These are phyloP conservation scores for Musa itinerans DNA, from an alignment of 176 grass and related monocot species.

Conservation along the genomic window DNA sequence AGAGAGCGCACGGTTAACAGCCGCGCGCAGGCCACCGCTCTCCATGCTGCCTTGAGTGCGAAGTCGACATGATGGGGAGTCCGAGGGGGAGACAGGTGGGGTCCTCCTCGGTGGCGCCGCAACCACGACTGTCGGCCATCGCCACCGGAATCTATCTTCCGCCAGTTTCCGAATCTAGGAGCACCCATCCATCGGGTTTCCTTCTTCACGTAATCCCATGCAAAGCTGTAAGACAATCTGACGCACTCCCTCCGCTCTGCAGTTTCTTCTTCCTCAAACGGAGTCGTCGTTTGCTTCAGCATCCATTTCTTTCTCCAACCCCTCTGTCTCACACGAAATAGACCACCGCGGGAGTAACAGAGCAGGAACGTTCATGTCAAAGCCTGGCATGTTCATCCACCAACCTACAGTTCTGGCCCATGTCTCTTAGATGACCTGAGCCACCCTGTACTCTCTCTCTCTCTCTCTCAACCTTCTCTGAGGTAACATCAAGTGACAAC, in stretches of 20 bases:
- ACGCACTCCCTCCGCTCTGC: neutral
- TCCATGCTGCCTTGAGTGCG: neutral
- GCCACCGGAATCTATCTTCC: neutral
- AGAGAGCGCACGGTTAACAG: neutral
- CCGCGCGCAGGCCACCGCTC: neutral
- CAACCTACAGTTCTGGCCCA: neutral
- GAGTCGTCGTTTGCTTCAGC: neutral
- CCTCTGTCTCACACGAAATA: neutral
- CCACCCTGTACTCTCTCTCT: no score
- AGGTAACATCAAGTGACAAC: no score
- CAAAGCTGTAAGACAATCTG: neutral
- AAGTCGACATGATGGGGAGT: neutral
- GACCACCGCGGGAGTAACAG: neutral
- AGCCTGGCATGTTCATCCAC: neutral
- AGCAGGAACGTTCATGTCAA: neutral
- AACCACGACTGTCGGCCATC: neutral
- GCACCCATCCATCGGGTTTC: neutral
- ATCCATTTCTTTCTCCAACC: neutral
- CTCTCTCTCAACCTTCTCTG: no score
- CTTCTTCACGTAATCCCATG: neutral
- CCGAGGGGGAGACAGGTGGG: neutral
- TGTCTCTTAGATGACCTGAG: neutral
- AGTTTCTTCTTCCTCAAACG: neutral
- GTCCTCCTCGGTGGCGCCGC: neutral
- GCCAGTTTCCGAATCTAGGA: neutral